A percentile compares a stretch with the other conserved stretches of the same genome.
Evolutionary conservation across 768 basidiomycete species (phyloP).

Genomic region (Rhodotorula graminis): DNA sequence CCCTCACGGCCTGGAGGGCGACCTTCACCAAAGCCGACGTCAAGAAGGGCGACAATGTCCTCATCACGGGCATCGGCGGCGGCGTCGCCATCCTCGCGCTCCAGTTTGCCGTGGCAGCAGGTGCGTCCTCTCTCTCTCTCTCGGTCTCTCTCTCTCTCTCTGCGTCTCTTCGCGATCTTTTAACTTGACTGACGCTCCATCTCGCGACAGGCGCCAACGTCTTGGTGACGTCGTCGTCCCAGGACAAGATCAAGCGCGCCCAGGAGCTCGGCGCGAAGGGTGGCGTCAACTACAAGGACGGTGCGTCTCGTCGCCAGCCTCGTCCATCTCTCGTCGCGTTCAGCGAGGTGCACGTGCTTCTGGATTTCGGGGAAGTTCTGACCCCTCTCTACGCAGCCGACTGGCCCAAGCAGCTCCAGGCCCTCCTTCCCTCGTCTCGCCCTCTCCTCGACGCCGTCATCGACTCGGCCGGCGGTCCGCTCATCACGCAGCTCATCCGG

Average conservation of each 20-base stretch:
- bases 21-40: constrained; percentile 63
- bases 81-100: constrained; percentile 73
- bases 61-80: constrained; percentile 58
- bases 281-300: constrained; percentile 67
- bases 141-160: neutral
- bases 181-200: neutral
- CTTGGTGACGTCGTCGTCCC: constrained; percentile 64
- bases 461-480: constrained; percentile 66
- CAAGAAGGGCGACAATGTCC: constrained; percentile 61
- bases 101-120: constrained; percentile 68
- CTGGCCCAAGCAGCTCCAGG: constrained; percentile 51
- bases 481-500: constrained; percentile 54
- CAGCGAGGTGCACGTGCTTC: neutral
- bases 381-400: constrained; percentile 5
- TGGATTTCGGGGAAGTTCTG: too few relatives aligned
- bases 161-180: too few relatives aligned
- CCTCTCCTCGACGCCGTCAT: constrained; percentile 58
- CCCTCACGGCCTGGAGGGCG: constrained; percentile 76
- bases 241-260: constrained; percentile 66
- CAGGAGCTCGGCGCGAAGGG: constrained; percentile 65
- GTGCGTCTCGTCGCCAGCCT: constrained; percentile 48
- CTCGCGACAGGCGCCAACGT: constrained; percentile 53
- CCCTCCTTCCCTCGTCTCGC: constrained; percentile 48
- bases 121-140: constrained; percentile 46
- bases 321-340: neutral